Evolutionary conservation across 2,329 filamentous ascomycete genomes (phyloP).

Genomic region (Biscogniauxia mediterranea): DNA sequence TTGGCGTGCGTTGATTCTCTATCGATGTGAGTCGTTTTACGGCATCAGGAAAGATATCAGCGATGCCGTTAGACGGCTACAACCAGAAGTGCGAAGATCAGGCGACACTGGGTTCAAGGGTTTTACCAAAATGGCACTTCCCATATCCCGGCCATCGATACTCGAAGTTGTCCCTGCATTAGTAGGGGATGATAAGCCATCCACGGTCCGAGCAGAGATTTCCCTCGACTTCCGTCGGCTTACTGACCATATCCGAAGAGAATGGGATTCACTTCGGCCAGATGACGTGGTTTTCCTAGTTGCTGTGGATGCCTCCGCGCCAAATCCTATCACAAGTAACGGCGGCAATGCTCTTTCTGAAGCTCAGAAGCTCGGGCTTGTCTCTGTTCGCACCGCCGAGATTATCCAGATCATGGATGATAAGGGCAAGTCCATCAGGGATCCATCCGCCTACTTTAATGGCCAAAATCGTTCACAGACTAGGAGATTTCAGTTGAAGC

Average conservation of each 20-base stretch:
- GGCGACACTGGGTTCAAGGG: conserved; percentile 76
- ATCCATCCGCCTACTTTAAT: conserved; percentile 60
- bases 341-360: conserved; percentile 43
- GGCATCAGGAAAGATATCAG: conserved; percentile 91
- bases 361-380: conserved; percentile 64
- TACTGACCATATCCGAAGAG: conserved; percentile 70
- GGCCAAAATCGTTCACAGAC: conserved; percentile 59
- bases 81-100: conserved; percentile 62
- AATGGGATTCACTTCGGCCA: conserved; percentile 85
- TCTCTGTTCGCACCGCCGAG: conserved; percentile 76
- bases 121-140: conserved; percentile 87
- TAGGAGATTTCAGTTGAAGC: conserved; percentile 72
- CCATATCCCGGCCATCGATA: conserved; percentile 81
- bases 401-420: conserved; percentile 85
- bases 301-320: conserved; percentile 63
- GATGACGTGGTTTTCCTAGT: conserved; percentile 91
- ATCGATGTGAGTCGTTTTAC: conserved; percentile 89
- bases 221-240: conserved; percentile 78
- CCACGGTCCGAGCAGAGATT: conserved; percentile 82
- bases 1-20: conserved; percentile 90
- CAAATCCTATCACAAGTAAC: conserved; percentile 54
- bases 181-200: conserved; percentile 81
- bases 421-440: conserved; percentile 70
- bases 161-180: conserved; percentile 80
- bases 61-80: conserved; percentile 73